phyloP scores from a whole-genome alignment of 2,329 filamentous ascomycete genomes.

The Rachicladosporium sp. region DNA sequence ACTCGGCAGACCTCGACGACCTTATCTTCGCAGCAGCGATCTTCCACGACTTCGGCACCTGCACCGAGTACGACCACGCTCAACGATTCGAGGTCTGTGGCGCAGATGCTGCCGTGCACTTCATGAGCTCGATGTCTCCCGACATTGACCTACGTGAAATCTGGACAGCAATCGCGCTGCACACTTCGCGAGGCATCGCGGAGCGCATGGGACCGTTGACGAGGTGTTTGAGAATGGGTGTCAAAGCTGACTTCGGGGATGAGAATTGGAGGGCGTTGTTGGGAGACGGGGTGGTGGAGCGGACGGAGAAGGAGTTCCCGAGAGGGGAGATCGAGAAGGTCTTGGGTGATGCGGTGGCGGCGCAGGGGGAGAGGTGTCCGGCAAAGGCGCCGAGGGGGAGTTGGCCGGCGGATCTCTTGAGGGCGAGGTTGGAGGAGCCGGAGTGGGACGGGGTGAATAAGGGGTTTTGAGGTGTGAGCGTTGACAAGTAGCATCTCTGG shows the following conservation, averaged over 20 bases:
- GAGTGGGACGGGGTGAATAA: slow-evolving; percentile 16
- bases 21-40: slow-evolving; percentile 22
- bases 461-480: slow-evolving; percentile 9
- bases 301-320: slow-evolving; percentile 21
- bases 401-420: slow-evolving; percentile 15
- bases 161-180: slow-evolving; percentile 34
- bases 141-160: slow-evolving; percentile 26
- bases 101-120: slow-evolving; percentile 28
- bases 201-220: slow-evolving; percentile 30
- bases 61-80: slow-evolving; percentile 8
- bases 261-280: slow-evolving; percentile 9
- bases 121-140: slow-evolving; percentile 15
- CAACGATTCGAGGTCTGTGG: slow-evolving; percentile 35
- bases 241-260: slow-evolving; percentile 28
- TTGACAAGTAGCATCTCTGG: no score
- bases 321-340: slow-evolving; percentile 32
- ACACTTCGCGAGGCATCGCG: slow-evolving; percentile 33
- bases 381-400: slow-evolving; percentile 27
- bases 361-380: slow-evolving; percentile 21
- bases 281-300: slow-evolving; percentile 7
- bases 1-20: neutral
- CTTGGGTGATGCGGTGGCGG: slow-evolving; percentile 30
- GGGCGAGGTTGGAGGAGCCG: slow-evolving; percentile 10
- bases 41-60: slow-evolving; percentile 26
- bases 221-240: slow-evolving; percentile 25